These are phyloP conservation scores for Lepidium sativum DNA, from an alignment of 345 rosid species.

Conservation along the genomic window DNA sequence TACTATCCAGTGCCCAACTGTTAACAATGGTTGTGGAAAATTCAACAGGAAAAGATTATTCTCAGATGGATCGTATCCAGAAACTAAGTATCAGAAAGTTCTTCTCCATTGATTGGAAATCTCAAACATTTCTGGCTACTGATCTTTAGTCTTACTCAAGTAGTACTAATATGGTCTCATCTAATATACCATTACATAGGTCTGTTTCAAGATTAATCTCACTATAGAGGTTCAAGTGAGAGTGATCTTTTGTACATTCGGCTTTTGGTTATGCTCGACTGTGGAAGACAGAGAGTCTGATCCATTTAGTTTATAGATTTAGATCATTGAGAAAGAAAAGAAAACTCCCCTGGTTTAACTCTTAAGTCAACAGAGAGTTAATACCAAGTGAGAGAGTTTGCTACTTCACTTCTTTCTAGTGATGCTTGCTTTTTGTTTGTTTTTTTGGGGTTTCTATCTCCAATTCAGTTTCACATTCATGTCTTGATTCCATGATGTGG, in stretches of 20 bases:
- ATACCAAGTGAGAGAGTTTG: slow-evolving; percentile 16
- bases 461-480: slow-evolving; percentile 1
- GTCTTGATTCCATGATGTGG: slow-evolving; percentile 24
- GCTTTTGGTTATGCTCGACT: slow-evolving; percentile 7
- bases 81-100: slow-evolving; percentile 57
- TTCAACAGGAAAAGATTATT: slow-evolving; percentile 57
- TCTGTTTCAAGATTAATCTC: background rate
- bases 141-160: slow-evolving; percentile 5
- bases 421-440: background rate
- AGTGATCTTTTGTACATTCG: slow-evolving; percentile 38
- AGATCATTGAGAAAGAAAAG: slow-evolving; percentile 5
- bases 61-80: slow-evolving; percentile 47
- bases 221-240: slow-evolving; percentile 20
- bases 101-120: slow-evolving; percentile 45
- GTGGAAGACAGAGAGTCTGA: background rate
- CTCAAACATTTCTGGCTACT: background rate
- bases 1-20: slow-evolving; percentile 40
- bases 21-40: slow-evolving; percentile 41
- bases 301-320: slow-evolving; percentile 24
- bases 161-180: slow-evolving; percentile 26
- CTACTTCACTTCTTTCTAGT: slow-evolving; percentile 8
- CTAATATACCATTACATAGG: slow-evolving; percentile 21
- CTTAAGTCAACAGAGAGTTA: slow-evolving; percentile 8
- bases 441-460: background rate
- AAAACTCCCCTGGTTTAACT: slow-evolving; percentile 26